These are phyloP conservation scores for Cladosporium sp. DNA, from an alignment of 2,329 filamentous ascomycete species.

Conservation along the genomic window DNA sequence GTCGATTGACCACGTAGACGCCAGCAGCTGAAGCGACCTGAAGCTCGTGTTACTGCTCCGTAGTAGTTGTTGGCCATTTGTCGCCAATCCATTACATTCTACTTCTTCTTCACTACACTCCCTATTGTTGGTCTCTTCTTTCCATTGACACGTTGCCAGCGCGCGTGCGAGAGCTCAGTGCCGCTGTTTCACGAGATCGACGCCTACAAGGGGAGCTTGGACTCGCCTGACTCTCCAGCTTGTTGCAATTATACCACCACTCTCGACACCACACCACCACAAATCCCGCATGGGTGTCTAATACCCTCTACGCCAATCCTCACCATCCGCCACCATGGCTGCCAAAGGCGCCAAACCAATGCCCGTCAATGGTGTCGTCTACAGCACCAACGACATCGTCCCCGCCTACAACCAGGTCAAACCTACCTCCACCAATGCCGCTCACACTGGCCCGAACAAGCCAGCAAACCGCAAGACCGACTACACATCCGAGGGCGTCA, in stretches of 20 bases:
- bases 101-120: conserved; percentile 1
- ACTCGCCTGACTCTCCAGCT: conserved; percentile 7
- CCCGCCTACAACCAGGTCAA: conserved; percentile 15
- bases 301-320: neutral
- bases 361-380: conserved; percentile 17
- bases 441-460: conserved; percentile 37
- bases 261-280: neutral
- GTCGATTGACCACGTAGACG: conserved; percentile 17
- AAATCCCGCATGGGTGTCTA: conserved; percentile 7
- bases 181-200: conserved; percentile 12
- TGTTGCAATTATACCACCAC: conserved; percentile 3
- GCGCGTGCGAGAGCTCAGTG: neutral
- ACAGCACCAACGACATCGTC: conserved; percentile 10
- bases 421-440: neutral
- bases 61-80: neutral
- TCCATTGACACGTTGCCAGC: neutral
- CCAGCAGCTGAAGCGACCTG: conserved; percentile 5
- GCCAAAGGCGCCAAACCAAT: conserved; percentile 19
- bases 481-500: conserved; percentile 77
- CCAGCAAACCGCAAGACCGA: conserved; percentile 45
- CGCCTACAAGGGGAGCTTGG: conserved; percentile 13
- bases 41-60: neutral
- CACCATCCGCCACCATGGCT: conserved; percentile 11
- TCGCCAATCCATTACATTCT: neutral
- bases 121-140: neutral